Evolutionary conservation across 2,329 filamentous ascomycete species (phyloP), one percentile per base, ranked within the genome.

Genomic region (Gnomoniopsis smithogilvyi): DNA sequence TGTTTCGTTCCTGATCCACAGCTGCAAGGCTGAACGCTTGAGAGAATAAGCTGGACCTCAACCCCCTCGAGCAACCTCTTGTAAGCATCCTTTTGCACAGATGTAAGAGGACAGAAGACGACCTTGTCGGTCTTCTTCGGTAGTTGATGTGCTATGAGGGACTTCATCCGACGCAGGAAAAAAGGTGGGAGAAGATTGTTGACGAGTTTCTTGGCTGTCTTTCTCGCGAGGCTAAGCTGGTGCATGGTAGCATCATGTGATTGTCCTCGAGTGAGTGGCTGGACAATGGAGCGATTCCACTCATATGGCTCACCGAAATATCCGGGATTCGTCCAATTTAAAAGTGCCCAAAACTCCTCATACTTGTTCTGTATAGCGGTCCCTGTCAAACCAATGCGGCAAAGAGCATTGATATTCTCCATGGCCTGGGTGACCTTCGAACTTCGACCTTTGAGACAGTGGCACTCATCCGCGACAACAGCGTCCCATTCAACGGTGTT

Each of bases 301-400:
- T 90, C 89, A 6, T 82, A 77, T 11, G 90, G 68, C 0, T 79
- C 79, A 17, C 83, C 84, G 56, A 87, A 83, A 50, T 81, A 75
- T 0, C 92, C 94, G 0, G 95, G 95, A 66, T 96, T 95, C 0
- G 92, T 93, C 95, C 95, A 99, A 70, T 99, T 96, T 2, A 99
- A 78, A 0, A 99, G 79, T 0, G 92, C 96, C 94, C 94, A 99
- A 1, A 99, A 81, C 72, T 99, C 95, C 69, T 97, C 92, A 70
- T 99, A 99, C 65, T 91, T 95, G 73, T 99, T 99, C 70, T 99
- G 95, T 48, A 99, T 97, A 0, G 94, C 94, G 0, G 95, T 99
- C 2, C 95, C 95, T 0, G 93, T 98, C 10, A 99, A 79, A 0
- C 95, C 95, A 62, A 99, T 93, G 36, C 95, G 85, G 69, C 95